phyloP scores from a whole-genome alignment of 192 early-diverging fungal species.

The Entophlyctis luteolus region DNA sequence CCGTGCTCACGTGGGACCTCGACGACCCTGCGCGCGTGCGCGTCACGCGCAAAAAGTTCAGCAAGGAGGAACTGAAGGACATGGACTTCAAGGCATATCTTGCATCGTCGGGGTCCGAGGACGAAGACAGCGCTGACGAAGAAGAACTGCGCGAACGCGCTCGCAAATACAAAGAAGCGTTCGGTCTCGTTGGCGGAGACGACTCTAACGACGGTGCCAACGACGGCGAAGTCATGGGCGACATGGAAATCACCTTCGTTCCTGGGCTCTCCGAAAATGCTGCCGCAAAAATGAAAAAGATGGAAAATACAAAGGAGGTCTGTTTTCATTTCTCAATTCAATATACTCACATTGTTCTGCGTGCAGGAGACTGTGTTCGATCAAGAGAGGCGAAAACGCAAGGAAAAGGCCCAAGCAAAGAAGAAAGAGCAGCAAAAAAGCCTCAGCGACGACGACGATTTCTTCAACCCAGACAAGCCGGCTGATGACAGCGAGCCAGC shows the following conservation, averaged over 20 bases:
- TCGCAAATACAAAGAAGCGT: constrained; percentile 39
- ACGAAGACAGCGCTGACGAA: constrained; percentile 54
- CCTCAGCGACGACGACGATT: constrained; percentile 25
- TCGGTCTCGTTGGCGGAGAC: constrained; percentile 34
- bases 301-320: constrained; percentile 46
- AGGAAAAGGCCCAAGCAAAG: constrained; percentile 69
- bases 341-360: no score
- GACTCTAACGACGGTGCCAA: constrained; percentile 25
- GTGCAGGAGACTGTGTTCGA: constrained; percentile 70
- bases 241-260: constrained; percentile 94
- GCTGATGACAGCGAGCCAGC: background rate
- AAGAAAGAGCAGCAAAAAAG: constrained; percentile 13
- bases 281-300: constrained; percentile 50
- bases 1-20: constrained; percentile 93
- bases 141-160: constrained; percentile 33
- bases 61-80: constrained; percentile 79
- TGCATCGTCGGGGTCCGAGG: constrained; percentile 70
- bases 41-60: constrained; percentile 77
- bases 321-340: constrained; percentile 5
- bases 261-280: constrained; percentile 80
- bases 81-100: constrained; percentile 91
- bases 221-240: constrained; percentile 66
- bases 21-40: constrained; percentile 83
- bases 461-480: constrained; percentile 14
- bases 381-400: constrained; percentile 72